Evolutionary conservation across 2,329 filamentous ascomycete species (phyloP).

Genomic region (Lachnellula occidentalis): DNA sequence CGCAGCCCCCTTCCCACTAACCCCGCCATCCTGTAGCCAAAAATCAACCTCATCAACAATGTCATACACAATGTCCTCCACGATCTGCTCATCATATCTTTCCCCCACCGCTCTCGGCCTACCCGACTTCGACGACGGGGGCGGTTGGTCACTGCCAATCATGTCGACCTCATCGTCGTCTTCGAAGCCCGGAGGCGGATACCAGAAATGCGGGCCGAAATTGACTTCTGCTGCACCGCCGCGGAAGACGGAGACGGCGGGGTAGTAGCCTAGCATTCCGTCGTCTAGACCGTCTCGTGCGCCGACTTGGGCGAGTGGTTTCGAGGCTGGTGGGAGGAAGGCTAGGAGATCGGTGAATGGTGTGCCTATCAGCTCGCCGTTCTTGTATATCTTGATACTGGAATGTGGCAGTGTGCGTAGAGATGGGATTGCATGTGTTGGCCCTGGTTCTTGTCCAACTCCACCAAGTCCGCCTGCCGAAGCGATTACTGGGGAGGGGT

Average conservation of each 20-base stretch:
- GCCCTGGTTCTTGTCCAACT: constrained; percentile 52
- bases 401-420: constrained; percentile 83
- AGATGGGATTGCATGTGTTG: constrained; percentile 67
- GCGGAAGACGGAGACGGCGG: constrained; percentile 84
- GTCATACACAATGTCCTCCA: constrained; percentile 89
- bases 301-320: constrained; percentile 63
- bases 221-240: constrained; percentile 90
- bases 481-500: constrained; percentile 51
- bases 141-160: constrained; percentile 34
- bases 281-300: constrained; percentile 87
- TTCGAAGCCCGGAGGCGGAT: constrained; percentile 60
- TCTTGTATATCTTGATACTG: constrained; percentile 86
- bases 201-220: constrained; percentile 93
- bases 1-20: constrained; percentile 22
- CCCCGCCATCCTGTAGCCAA: constrained; percentile 57
- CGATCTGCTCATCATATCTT: constrained; percentile 87
- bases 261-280: constrained; percentile 92
- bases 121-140: constrained; percentile 20
- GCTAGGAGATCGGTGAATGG: constrained; percentile 83
- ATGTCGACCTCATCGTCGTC: constrained; percentile 45
- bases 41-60: constrained; percentile 92
- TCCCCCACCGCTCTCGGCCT: constrained; percentile 60
- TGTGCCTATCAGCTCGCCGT: constrained; percentile 78
- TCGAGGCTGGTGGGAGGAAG: constrained; percentile 86
- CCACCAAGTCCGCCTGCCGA: constrained; percentile 32